Base-by-base conservation (phyloP, 176 grass and related monocot genomes). In the Carex scoparia region DNA sequence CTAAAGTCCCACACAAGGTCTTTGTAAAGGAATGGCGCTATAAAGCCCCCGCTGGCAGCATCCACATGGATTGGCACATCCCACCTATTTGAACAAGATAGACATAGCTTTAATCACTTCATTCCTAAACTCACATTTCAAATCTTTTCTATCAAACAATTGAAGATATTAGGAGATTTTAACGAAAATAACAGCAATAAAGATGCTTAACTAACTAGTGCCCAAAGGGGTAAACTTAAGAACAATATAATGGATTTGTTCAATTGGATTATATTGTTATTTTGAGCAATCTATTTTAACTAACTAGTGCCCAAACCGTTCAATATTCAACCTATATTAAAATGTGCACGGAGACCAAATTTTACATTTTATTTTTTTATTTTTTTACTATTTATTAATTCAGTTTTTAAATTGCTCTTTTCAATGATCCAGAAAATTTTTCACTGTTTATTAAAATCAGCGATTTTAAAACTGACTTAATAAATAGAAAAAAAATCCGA, bases 31-130 rank as follows among this genome's bases (percentile, higher is more conserved):
- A 95, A 95, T 1, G 94, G 94, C 0, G 94, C 94, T 64, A 95
- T 93, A 62, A 95, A 95, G 30, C 94, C 94, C 64, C 94, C 94
- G 27, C 94, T 95, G 0, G 94, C 94, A 19, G 94, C 94, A 37
- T 95, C 94, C 0, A 95, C 94, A 69, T 95, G 94, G 37, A 95
- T 95, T 4, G 94, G 91, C 42, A 89, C 90, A 60, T 95, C 38
- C 94, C 91, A 95, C 62, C 94, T 95, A 69, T 56, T 32, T 68
- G 44, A 2, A 56, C 3, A 65, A 88, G 57, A 88, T 23, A 73
- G 57, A 42, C 27, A 56, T 14, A 27, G 31, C 19, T 77, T 75
- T 53, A 75, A 75, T 19, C 27, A 77, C 1, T 77, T 77, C 0
- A 5, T 14, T 31, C 46, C 48, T 55, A 77, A 23, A 55, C 3